Evolutionary conservation across 2,329 filamentous ascomycete species (phyloP).

Genomic region (Fusarium cyanostomum): DNA sequence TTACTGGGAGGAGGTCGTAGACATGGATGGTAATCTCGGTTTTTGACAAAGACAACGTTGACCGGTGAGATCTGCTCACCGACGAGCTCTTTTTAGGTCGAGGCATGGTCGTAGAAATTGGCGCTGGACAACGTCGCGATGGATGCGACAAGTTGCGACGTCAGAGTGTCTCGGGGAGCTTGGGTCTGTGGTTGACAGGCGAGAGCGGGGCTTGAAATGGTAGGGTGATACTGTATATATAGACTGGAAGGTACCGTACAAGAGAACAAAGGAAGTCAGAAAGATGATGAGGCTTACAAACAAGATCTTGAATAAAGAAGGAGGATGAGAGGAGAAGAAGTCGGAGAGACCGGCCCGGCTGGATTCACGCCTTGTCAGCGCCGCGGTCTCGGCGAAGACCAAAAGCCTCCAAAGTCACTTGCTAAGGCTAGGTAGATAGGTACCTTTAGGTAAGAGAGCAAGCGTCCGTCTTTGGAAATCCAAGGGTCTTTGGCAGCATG

Average conservation of each 20-base stretch:
- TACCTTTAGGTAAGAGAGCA: background rate
- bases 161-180: constrained; percentile 37
- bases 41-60: constrained; percentile 74
- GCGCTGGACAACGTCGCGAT: constrained; percentile 21
- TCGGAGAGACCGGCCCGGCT: constrained; percentile 23
- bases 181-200: constrained; percentile 17
- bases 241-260: background rate
- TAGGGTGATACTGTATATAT: constrained; percentile 18
- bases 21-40: constrained; percentile 80
- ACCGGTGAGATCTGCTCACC: constrained; percentile 61
- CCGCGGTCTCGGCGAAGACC: constrained; percentile 14
- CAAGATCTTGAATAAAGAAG: constrained; percentile 16
- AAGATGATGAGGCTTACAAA: background rate
- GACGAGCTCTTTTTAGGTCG: constrained; percentile 41
- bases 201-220: constrained; percentile 33
- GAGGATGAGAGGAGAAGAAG: constrained; percentile 18
- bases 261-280: constrained; percentile 3
- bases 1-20: constrained; percentile 78
- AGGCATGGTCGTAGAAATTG: constrained; percentile 38
- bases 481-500: constrained; percentile 20
- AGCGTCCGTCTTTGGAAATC: constrained; percentile 10
- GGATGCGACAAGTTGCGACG: constrained; percentile 38
- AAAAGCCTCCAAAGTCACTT: constrained; percentile 29
- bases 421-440: constrained; percentile 1
- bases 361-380: constrained; percentile 13